These are phyloP conservation scores for Yamadazyma sp. DNA, from an alignment of 1,139 yeast genomes.

Conservation along the genomic window DNA sequence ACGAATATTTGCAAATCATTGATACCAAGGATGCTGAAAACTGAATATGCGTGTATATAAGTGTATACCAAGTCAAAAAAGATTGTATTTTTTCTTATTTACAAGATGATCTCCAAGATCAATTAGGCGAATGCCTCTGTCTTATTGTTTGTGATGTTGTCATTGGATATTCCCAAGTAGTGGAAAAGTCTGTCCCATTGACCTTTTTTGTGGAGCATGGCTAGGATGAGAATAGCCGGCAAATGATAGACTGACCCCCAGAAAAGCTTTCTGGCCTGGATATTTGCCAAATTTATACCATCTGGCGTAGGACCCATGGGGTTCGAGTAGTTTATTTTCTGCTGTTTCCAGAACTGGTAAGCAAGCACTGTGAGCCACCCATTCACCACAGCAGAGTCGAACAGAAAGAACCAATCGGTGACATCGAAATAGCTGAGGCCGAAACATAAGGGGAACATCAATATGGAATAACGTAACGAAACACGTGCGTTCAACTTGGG, in stretches of 20 bases:
- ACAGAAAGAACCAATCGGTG: conserved; percentile 77
- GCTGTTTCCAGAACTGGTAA: conserved; percentile 81
- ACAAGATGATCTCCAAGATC: neutral
- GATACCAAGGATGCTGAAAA: conserved; percentile 17
- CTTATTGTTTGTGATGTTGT: neutral
- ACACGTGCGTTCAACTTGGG: conserved; percentile 93
- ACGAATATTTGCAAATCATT: conserved; percentile 29
- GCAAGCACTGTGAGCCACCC: conserved; percentile 85
- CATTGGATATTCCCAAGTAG: conserved; percentile 22
- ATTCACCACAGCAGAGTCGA: conserved; percentile 80
- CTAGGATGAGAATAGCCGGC: conserved; percentile 84
- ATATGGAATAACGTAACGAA: conserved; percentile 79
- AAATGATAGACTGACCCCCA: conserved; percentile 96
- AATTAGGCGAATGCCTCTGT: no score
- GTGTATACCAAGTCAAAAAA: no score
- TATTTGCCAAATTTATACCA: conserved; percentile 58
- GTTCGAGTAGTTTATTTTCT: conserved; percentile 52
- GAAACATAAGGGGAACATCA: conserved; percentile 91
- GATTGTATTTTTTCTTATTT: no score
- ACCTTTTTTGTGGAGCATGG: conserved; percentile 93
- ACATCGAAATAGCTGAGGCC: conserved; percentile 78
- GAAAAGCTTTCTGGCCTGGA: conserved; percentile 78
- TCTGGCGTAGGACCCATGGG: conserved; percentile 44
- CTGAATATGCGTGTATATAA: no score
- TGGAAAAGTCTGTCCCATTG: conserved; percentile 79